These are phyloP conservation scores for Saccharomycopsis sp. DNA, from an alignment of 805 yeast genomes.

Conservation along the genomic window DNA sequence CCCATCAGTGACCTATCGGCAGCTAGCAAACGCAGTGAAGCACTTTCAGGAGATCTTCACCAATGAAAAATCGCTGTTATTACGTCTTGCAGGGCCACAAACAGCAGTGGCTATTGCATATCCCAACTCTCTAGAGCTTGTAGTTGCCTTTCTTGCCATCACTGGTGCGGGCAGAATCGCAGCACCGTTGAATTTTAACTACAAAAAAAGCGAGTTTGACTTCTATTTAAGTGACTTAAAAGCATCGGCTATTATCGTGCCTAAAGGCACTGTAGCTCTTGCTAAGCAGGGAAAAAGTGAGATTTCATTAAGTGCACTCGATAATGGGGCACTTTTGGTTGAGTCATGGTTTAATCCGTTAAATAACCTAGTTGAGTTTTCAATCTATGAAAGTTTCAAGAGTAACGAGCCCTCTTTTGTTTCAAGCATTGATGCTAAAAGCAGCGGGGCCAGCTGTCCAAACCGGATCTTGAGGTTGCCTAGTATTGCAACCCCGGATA, in stretches of 20 bases:
- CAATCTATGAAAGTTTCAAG: constrained; percentile 13
- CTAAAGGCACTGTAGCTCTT: constrained; percentile 38
- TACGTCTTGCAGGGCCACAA: constrained; percentile 30
- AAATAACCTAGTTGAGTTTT: constrained; percentile 38
- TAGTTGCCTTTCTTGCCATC: constrained; percentile 47
- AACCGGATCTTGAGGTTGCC: constrained; percentile 30
- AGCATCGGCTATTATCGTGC: constrained; percentile 51
- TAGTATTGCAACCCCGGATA: constrained; percentile 40
- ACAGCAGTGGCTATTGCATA: constrained; percentile 52
- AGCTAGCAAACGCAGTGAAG: constrained; percentile 38
- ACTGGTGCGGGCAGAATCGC: constrained; percentile 53
- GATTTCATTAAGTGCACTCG: constrained; percentile 35
- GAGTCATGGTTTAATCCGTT: constrained; percentile 43
- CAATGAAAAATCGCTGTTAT: constrained; percentile 37
- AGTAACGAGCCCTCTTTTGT: constrained; percentile 15
- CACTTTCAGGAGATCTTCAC: constrained; percentile 44
- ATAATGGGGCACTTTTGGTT: constrained; percentile 40
- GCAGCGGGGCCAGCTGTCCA: constrained; percentile 22
- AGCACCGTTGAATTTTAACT: constrained; percentile 63
- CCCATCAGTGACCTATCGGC: constrained; percentile 38
- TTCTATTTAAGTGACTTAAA: constrained; percentile 57
- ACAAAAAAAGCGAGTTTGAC: constrained; percentile 54
- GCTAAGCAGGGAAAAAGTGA: not conserved
- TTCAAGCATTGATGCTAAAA: constrained; percentile 23
- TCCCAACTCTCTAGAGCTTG: constrained; percentile 55